Conservation (phyloP, 306 rosid genomes). For the Glycine latifolia region DNA sequence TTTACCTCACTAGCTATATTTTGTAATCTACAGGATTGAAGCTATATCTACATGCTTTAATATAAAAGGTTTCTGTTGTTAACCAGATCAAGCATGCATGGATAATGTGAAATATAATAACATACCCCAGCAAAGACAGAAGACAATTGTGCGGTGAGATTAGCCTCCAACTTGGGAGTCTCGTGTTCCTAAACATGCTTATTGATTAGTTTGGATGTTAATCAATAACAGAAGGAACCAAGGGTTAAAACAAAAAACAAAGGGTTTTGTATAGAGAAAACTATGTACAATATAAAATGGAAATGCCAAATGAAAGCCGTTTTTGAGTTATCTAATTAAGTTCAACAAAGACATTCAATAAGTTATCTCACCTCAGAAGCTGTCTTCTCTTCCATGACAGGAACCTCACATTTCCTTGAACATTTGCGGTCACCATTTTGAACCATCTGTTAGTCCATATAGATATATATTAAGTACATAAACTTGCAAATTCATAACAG, state of each 20-base stretch:
- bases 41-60: neutral
- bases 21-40: neutral
- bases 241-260: neutral
- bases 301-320: slow-evolving; percentile 3
- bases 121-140: slow-evolving; percentile 54
- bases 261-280: slow-evolving; percentile 13
- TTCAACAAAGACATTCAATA: slow-evolving; percentile 41
- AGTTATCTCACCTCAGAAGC: slow-evolving; percentile 52
- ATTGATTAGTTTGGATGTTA: slow-evolving; percentile 20
- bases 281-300: neutral
- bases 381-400: slow-evolving; percentile 54
- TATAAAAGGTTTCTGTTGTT: slow-evolving; percentile 9
- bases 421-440: slow-evolving; percentile 79
- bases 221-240: slow-evolving; percentile 9
- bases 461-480: slow-evolving; percentile 35
- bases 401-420: slow-evolving; percentile 48
- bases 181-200: slow-evolving; percentile 39
- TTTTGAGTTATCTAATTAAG: neutral
- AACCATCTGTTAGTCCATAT: slow-evolving; percentile 77
- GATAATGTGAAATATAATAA: neutral
- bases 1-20: neutral
- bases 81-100: neutral
- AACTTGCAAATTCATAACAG: slow-evolving; percentile 6
- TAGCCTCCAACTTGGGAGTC: slow-evolving; percentile 35
- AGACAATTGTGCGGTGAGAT: slow-evolving; percentile 39